Percentiles rank a stretch among this genome's conserved stretches.
phyloP scores from a whole-genome alignment of 805 yeast genomes.

The Cyberlindnera americana region DNA sequence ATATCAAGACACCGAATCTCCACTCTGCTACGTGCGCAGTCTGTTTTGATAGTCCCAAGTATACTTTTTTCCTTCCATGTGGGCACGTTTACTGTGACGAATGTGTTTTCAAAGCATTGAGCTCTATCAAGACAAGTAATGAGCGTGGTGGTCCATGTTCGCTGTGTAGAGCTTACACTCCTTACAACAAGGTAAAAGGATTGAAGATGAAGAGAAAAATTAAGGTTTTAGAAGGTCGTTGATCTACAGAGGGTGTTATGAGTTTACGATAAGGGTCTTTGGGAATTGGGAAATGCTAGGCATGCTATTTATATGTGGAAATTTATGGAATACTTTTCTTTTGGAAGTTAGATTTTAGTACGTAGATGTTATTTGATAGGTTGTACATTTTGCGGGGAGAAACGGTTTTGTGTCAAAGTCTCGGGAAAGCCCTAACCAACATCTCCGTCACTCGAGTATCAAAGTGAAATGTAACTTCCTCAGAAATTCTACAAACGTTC shows the following conservation, averaged over 20 bases:
- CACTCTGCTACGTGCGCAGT: slow-evolving; percentile 41
- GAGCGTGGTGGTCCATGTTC: slow-evolving; percentile 39
- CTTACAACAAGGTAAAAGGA: slow-evolving; percentile 29
- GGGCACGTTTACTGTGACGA: slow-evolving; percentile 56
- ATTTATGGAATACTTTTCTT: background rate
- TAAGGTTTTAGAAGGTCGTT: slow-evolving; percentile 15
- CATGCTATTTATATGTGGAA: background rate
- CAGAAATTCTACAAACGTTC: no score
- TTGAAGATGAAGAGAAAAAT: slow-evolving; percentile 32
- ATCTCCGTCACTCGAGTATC: no score
- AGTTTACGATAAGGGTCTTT: no score
- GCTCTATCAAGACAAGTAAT: slow-evolving; percentile 31
- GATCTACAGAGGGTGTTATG: background rate
- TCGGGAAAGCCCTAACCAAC: background rate
- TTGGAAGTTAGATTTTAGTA: no score
- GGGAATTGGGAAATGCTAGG: no score
- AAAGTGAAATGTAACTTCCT: no score
- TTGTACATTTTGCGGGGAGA: background rate
- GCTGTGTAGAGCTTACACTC: slow-evolving; percentile 37
- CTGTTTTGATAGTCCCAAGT: slow-evolving; percentile 50
- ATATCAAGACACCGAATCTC: slow-evolving; percentile 13
- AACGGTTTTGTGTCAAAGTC: background rate
- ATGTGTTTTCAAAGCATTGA: slow-evolving; percentile 46
- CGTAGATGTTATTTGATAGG: no score
- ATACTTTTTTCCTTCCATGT: slow-evolving; percentile 48